Evolutionary conservation across 257 asterid genomes (phyloP).

Genomic region (Fraxinus anomala): DNA sequence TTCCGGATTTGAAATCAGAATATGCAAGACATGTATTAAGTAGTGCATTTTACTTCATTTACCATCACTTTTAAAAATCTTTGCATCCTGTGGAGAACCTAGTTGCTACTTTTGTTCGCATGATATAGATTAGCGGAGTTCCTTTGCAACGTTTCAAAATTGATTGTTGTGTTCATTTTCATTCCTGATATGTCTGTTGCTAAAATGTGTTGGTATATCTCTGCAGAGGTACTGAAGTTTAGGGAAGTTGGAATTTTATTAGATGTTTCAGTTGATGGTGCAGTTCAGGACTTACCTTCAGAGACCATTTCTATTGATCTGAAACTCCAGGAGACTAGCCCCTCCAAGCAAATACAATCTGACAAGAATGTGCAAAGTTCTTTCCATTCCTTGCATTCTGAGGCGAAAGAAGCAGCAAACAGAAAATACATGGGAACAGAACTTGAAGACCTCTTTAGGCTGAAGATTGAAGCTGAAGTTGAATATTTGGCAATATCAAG

Average conservation of each 20-base stretch:
- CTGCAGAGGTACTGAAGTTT: constrained; percentile 49
- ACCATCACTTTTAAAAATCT: background rate
- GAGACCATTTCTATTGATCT: constrained; percentile 21
- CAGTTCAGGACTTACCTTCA: constrained; percentile 27
- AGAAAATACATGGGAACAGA: constrained; percentile 37
- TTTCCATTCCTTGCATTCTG: constrained; percentile 37
- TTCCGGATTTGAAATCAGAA: background rate
- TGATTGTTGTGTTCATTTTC: background rate
- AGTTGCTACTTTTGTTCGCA: background rate
- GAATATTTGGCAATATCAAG: constrained; percentile 53
- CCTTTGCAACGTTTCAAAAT: background rate
- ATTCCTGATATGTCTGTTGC: constrained; percentile 3
- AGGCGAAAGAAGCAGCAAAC: constrained; percentile 33
- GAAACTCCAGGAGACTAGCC: constrained; percentile 29
- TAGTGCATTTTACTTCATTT: background rate
- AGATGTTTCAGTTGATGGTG: constrained; percentile 37
- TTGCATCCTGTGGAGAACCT: background rate
- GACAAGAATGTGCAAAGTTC: constrained; percentile 24
- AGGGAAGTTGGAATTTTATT: constrained; percentile 36
- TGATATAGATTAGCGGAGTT: background rate
- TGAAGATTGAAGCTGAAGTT: constrained; percentile 77
- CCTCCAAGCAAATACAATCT: constrained; percentile 27
- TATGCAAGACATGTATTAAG: background rate
- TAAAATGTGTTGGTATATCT: constrained; percentile 19
- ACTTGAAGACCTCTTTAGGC: constrained; percentile 61